Evolutionary conservation across 2,329 filamentous ascomycete genomes (phyloP).

Genomic region (Sporothrix brasiliensis): DNA sequence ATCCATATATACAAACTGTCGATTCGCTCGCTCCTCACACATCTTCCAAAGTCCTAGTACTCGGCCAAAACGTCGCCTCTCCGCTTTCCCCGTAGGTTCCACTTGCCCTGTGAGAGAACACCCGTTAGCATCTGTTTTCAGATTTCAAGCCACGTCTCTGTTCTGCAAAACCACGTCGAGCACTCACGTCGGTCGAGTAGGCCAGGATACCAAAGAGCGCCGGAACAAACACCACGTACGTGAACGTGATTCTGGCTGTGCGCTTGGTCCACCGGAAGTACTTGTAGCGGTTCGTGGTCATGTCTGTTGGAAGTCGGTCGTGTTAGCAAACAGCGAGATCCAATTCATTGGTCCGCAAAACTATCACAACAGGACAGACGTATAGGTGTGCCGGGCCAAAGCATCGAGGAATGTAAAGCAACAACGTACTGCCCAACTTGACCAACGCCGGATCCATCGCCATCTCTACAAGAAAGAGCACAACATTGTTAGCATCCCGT

Average conservation of each 20-base stretch:
- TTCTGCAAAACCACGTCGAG: not conserved
- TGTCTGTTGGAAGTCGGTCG: constrained; percentile 57
- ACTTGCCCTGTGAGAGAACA: constrained; percentile 70
- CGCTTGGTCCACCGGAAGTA: constrained; percentile 93
- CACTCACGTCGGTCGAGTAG: constrained; percentile 83
- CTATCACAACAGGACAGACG: not conserved
- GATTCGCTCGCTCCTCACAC: not conserved
- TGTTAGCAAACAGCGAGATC: not conserved
- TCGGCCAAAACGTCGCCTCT: constrained; percentile 82
- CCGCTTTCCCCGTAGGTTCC: constrained; percentile 81
- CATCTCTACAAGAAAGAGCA: constrained; percentile 45
- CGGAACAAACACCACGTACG: constrained; percentile 76
- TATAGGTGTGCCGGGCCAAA: not conserved
- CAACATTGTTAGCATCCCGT: constrained; percentile 9
- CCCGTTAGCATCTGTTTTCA: not conserved
- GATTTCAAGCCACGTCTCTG: too few species aligned
- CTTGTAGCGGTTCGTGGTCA: constrained; percentile 82
- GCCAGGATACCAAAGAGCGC: constrained; percentile 69
- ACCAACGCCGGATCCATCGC: constrained; percentile 53
- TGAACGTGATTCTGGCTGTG: constrained; percentile 77
- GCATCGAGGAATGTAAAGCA: not conserved
- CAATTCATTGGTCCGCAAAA: constrained; percentile 30
- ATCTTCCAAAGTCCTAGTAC: constrained; percentile 55
- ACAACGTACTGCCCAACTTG: constrained; percentile 50
- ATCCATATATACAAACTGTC: constrained; percentile 23